A percentile compares a stretch with the other conserved stretches of the same genome.
Evolutionary conservation across 257 asterid species (phyloP).

Genomic region (Asclepias syriaca): DNA sequence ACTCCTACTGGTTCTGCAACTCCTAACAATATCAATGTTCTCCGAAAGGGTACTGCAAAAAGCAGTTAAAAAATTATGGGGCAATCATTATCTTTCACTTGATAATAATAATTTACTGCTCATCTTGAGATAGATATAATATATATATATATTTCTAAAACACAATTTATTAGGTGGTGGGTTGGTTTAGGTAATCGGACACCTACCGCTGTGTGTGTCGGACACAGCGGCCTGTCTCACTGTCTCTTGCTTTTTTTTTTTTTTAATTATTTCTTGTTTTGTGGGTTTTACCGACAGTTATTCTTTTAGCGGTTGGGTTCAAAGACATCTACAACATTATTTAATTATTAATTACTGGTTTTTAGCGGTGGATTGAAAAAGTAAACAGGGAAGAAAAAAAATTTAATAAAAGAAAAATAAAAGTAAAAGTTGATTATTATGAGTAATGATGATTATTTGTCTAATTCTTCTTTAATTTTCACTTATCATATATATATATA

Average conservation of each 20-base stretch:
- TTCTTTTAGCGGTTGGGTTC: background rate
- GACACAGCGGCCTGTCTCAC: background rate
- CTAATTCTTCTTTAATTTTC: background rate
- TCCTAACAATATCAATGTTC: no score
- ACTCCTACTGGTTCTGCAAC: no score
- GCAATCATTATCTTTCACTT: background rate
- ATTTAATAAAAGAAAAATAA: no score
- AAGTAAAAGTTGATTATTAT: slow-evolving; percentile 2
- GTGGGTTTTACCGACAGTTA: slow-evolving; percentile 8
- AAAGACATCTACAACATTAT: background rate
- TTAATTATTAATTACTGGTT: background rate
- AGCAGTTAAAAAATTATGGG: background rate
- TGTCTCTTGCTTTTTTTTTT: background rate
- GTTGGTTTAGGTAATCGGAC: background rate
- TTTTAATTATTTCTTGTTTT: background rate
- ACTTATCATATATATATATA: no score
- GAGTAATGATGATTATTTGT: background rate
- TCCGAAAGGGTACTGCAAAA: no score
- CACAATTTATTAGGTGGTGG: background rate
- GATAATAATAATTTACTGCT: background rate
- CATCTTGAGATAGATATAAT: no score
- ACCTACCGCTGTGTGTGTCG: background rate
- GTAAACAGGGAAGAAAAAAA: background rate
- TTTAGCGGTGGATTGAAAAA: background rate
- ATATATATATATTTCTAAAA: no score